Evolutionary conservation across 768 basidiomycete genomes (phyloP), one percentile per base, ranked within the genome.

Genomic region (Tephrocybe sp.): DNA sequence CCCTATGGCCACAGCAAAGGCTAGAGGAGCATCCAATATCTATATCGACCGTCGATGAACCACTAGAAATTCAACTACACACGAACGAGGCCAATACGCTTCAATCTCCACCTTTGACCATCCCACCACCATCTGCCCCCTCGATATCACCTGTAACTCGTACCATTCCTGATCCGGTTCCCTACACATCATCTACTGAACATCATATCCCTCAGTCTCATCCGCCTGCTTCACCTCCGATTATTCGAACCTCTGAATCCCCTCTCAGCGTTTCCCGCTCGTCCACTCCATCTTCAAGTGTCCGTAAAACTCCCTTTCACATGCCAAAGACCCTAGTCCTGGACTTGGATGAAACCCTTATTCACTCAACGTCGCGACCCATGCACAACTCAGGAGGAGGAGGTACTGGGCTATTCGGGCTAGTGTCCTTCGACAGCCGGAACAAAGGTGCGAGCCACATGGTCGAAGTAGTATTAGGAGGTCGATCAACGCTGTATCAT

Each of bases 301-400:
- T 76, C 11, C 79, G 82, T 56, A 84, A 78, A 60, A 80, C 85
- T 0, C 84, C 86, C 3, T 87, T 95, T 55, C 86, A 86, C 59
- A 74, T 82, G 25, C 93, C 82, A 22, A 99, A 99, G 74, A 97
- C 94, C 0, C 84, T 99, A 30, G 94, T 99, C 24, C 82, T 99
- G 37, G 97, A 99, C 70, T 76, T 99, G 44, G 97, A 99, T 66
- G 97, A 99, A 71, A 99, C 97, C 1, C 82, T 99, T 41, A 98
- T 98, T 50, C 97, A 99, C 64, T 97, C 94, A 2, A 98, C 97
- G 0, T 91, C 93, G 15, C 78, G 92, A 30, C 86, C 90, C 21
- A 75, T 88, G 27, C 66, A 71, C 43, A 65, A 74, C 59, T 70
- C 57, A 59, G 68, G 52, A 16, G 75, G 76, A 25, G 71, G 57